phyloP scores from a whole-genome alignment of 768 basidiomycete genomes.

The Serendipita sp. region DNA sequence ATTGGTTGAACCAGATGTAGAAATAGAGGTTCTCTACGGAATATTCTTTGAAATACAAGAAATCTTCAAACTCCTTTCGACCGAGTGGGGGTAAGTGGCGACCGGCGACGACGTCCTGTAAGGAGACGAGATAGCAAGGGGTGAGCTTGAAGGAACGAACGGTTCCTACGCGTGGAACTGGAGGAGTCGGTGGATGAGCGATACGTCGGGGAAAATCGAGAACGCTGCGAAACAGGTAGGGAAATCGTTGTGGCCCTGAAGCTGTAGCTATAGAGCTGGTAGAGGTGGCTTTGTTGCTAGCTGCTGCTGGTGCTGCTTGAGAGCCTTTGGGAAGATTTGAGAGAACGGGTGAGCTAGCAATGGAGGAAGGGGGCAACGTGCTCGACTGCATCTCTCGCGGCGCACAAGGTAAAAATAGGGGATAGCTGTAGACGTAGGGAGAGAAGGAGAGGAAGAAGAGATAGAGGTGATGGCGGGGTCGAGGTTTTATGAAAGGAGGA shows the following conservation, averaged over 20 bases:
- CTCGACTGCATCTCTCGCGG: not conserved
- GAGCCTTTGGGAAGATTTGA: not conserved
- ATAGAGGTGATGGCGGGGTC: no score
- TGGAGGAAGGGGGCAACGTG: not conserved
- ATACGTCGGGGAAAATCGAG: constrained; percentile 8
- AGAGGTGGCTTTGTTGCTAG: not conserved
- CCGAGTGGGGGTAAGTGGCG: constrained; percentile 67
- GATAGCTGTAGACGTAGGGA: no score
- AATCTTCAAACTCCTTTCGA: constrained; percentile 65
- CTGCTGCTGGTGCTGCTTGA: not conserved
- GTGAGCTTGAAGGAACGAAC: constrained; percentile 11
- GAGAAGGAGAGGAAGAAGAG: no score
- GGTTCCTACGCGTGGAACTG: constrained; percentile 11
- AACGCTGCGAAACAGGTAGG: constrained; percentile 8
- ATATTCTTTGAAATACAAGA: constrained; percentile 62
- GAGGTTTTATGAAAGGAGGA: no score
- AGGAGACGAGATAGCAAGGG: constrained; percentile 14
- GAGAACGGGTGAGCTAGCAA: not conserved
- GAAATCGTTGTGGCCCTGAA: not conserved
- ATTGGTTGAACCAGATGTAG: not conserved
- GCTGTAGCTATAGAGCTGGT: not conserved
- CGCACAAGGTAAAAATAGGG: no score
- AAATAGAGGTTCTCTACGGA: constrained; percentile 57
- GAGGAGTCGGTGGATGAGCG: constrained; percentile 5
- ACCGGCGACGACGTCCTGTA: constrained; percentile 60